phyloP scores from a whole-genome alignment of 768 basidiomycete genomes.

The Phylloporus arenicola region DNA sequence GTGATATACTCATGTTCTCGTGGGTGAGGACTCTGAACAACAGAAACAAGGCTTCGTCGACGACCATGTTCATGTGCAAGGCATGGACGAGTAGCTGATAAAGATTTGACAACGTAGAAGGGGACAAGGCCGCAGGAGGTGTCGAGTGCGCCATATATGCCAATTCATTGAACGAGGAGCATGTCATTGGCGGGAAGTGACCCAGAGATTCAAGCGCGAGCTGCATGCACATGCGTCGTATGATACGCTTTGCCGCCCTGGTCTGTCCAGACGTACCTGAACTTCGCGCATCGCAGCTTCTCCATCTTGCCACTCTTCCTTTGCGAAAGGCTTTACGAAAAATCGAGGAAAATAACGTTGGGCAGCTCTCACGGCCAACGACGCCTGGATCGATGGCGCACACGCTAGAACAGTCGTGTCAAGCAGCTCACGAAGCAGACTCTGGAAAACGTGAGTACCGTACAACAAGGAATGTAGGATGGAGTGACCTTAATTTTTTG shows the following conservation, averaged over 20 bases:
- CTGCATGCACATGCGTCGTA: slow-evolving; percentile 9
- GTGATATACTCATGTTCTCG: slow-evolving; percentile 26
- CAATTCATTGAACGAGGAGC: slow-evolving; percentile 26
- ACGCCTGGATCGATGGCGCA: slow-evolving; percentile 37
- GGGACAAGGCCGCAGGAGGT: slow-evolving; percentile 12
- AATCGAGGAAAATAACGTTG: slow-evolving; percentile 42
- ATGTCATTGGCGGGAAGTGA: neutral
- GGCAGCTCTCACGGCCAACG: slow-evolving; percentile 44
- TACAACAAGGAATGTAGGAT: neutral
- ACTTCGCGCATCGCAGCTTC: slow-evolving; percentile 32
- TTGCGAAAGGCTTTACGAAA: slow-evolving; percentile 30
- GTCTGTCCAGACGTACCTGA: slow-evolving; percentile 33
- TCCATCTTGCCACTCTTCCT: slow-evolving; percentile 38
- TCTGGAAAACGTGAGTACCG: slow-evolving; percentile 17
- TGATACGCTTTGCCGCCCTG: neutral
- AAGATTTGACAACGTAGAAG: slow-evolving; percentile 22
- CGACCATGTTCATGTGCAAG: slow-evolving; percentile 46
- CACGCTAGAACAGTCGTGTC: slow-evolving; percentile 34
- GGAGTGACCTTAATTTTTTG: slow-evolving; percentile 19
- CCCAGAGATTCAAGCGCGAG: slow-evolving; percentile 34
- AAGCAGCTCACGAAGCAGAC: slow-evolving; percentile 27
- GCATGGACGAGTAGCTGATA: slow-evolving; percentile 43
- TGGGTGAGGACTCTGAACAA: slow-evolving; percentile 34
- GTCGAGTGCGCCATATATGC: slow-evolving; percentile 22
- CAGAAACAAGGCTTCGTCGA: slow-evolving; percentile 60